Percentiles rank a stretch among this genome's conserved stretches.
Conservation (phyloP, 1,139 yeast species). For the Hyphopichia burtonii region DNA sequence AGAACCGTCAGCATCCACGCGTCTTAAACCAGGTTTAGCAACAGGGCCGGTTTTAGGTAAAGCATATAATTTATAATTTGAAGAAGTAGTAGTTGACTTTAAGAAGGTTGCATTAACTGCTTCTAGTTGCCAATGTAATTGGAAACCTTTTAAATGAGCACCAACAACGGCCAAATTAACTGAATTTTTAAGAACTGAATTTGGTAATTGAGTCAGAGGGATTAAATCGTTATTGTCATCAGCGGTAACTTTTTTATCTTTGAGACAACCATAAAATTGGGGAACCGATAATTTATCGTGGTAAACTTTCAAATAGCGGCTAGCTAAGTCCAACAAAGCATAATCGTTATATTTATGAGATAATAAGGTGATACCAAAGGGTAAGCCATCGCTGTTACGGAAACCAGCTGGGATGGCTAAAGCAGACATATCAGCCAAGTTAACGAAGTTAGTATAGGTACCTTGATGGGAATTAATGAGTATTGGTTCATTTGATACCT, state of each 20-base stretch:
- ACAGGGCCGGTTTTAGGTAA: slow-evolving; percentile 79
- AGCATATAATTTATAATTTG: slow-evolving; percentile 76
- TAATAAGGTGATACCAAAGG: slow-evolving; percentile 85
- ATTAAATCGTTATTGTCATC: slow-evolving; percentile 1
- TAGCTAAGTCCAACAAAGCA: slow-evolving; percentile 83
- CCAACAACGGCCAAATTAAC: slow-evolving; percentile 88
- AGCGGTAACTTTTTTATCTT: slow-evolving; percentile 32
- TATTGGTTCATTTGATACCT: slow-evolving; percentile 77
- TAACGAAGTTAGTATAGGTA: slow-evolving; percentile 94
- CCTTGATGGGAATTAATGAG: slow-evolving; percentile 86
- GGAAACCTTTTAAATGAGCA: slow-evolving; percentile 87
- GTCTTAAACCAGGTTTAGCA: slow-evolving; percentile 83
- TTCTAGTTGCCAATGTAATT: slow-evolving; percentile 91
- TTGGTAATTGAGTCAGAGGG: not conserved
- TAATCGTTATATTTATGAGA: slow-evolving; percentile 82
- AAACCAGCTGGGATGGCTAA: slow-evolving; percentile 90
- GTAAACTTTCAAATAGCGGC: slow-evolving; percentile 54
- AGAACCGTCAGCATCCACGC: slow-evolving; percentile 58
- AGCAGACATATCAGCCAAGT: slow-evolving; percentile 90
- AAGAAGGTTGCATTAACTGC: slow-evolving; percentile 78
- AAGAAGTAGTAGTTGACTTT: slow-evolving; percentile 65
- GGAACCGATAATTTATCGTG: slow-evolving; percentile 7
- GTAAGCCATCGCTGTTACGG: slow-evolving; percentile 75
- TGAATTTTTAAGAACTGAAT: not conserved
- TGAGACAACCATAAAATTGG: slow-evolving; percentile 40